These are phyloP conservation scores for Sporisorium iseilematis-ciliati DNA, from an alignment of 1,284 basidiomycete species.

Conservation along the genomic window DNA sequence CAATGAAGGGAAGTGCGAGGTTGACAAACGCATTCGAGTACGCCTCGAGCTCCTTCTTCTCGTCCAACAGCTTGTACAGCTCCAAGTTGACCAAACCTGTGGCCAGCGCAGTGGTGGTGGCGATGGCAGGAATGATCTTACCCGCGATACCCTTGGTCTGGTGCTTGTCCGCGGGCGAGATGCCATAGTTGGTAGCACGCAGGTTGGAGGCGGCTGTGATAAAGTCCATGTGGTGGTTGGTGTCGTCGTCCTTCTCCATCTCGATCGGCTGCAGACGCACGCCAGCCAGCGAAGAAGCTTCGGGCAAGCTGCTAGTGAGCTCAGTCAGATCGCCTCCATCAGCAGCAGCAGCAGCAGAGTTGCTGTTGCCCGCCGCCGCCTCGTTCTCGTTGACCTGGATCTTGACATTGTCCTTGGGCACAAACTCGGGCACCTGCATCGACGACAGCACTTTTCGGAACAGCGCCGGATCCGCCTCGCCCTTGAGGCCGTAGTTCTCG, in stretches of 20 bases:
- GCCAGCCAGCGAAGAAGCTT: conserved; percentile 80
- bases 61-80: conserved; percentile 94
- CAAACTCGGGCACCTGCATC: conserved; percentile 92
- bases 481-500: conserved; percentile 96
- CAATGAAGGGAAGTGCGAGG: conserved; percentile 97
- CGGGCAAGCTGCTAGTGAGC: conserved; percentile 62
- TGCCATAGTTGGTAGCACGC: conserved; percentile 94
- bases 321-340: conserved; percentile 60
- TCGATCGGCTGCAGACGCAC: conserved; percentile 95
- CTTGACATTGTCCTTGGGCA: conserved; percentile 90
- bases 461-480: conserved; percentile 81
- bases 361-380: conserved; percentile 72
- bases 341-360: conserved; percentile 25
- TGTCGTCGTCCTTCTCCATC: conserved; percentile 99
- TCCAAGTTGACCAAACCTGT: conserved; percentile 96
- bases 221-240: conserved; percentile 98
- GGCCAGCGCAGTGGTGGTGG: conserved; percentile 95
- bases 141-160: conserved; percentile 98
- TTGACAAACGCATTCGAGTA: conserved; percentile 98
- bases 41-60: conserved; percentile 89
- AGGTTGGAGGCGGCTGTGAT: conserved; percentile 98
- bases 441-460: conserved; percentile 88
- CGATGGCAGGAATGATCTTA: conserved; percentile 99
- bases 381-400: conserved; percentile 96
- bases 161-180: conserved; percentile 88